phyloP scores from a whole-genome alignment of 495 filamentous ascomycete species.

The Aspergillus biplanus region DNA sequence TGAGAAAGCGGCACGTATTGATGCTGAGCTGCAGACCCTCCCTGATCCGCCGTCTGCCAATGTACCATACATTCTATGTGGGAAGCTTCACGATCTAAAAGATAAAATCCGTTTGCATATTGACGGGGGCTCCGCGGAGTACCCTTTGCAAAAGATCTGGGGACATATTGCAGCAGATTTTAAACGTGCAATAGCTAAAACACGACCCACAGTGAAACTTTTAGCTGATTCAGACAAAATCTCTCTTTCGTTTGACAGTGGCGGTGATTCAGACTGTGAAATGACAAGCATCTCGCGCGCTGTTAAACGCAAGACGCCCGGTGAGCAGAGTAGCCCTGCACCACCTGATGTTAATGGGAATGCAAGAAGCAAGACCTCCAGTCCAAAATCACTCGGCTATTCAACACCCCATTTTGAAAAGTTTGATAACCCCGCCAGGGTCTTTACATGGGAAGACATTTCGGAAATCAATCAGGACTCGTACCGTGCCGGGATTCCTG shows the following conservation, averaged over 20 bases:
- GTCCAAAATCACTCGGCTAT: slow-evolving; percentile 17
- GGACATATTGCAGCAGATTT: slow-evolving; percentile 40
- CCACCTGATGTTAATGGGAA: neutral
- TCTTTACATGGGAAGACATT: slow-evolving; percentile 38
- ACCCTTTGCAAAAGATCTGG: slow-evolving; percentile 44
- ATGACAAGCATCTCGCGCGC: slow-evolving; percentile 17
- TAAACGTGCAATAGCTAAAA: slow-evolving; percentile 34
- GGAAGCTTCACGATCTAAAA: slow-evolving; percentile 38
- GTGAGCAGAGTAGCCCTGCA: neutral
- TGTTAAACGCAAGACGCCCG: slow-evolving; percentile 29
- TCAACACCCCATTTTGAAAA: slow-evolving; percentile 21
- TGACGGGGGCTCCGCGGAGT: slow-evolving; percentile 36
- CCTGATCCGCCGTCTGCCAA: slow-evolving; percentile 58
- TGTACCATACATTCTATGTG: slow-evolving; percentile 38
- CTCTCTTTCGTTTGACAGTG: slow-evolving; percentile 1
- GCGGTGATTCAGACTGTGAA: slow-evolving; percentile 37
- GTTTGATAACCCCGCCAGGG: slow-evolving; percentile 21
- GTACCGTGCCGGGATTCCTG: slow-evolving; percentile 39
- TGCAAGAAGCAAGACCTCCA: neutral
- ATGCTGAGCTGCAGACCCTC: slow-evolving; percentile 49
- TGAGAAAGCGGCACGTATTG: slow-evolving; percentile 48
- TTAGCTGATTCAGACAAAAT: slow-evolving; percentile 17
- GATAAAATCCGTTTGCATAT: slow-evolving; percentile 36
- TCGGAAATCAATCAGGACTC: slow-evolving; percentile 42
- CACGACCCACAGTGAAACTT: slow-evolving; percentile 38